Percentiles rank a stretch among this genome's conserved stretches.
These are phyloP conservation scores for Lizanozyma gosingica DNA, from an alignment of 1,139 yeast species.

Conservation along the genomic window DNA sequence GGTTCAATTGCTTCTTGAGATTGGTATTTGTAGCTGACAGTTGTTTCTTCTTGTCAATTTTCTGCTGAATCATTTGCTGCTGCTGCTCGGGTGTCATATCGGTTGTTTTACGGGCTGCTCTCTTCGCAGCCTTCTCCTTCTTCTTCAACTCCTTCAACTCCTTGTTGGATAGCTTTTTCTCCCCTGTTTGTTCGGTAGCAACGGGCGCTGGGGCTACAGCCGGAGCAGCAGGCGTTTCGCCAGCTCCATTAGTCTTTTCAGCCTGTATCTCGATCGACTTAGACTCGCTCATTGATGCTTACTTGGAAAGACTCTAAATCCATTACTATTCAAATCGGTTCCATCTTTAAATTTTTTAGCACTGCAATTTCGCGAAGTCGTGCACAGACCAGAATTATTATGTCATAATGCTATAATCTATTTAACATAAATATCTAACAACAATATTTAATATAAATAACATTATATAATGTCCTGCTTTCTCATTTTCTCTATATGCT, in stretches of 20 bases:
- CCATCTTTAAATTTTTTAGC: too few relatives aligned
- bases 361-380: too few relatives aligned
- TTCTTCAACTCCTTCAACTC: conserved; percentile 83
- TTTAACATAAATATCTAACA: too few relatives aligned
- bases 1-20: conserved; percentile 47
- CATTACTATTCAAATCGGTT: too few relatives aligned
- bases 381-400: too few relatives aligned
- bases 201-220: conserved; percentile 1
- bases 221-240: neutral
- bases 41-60: conserved; percentile 30
- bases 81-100: conserved; percentile 29
- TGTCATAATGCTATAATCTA: too few relatives aligned
- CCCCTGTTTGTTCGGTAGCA: conserved; percentile 5
- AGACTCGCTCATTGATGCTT: too few relatives aligned
- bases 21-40: conserved; percentile 36
- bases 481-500: conserved; percentile 6
- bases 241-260: neutral
- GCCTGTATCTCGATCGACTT: too few relatives aligned
- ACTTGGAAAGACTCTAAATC: too few relatives aligned
- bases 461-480: too few relatives aligned
- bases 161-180: conserved; percentile 51
- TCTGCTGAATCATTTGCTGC: conserved; percentile 29
- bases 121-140: conserved; percentile 81
- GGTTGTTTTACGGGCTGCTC: conserved; percentile 53
- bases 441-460: too few relatives aligned